phyloP scores from a whole-genome alignment of 306 rosid species.

The Quercus mongolica region DNA sequence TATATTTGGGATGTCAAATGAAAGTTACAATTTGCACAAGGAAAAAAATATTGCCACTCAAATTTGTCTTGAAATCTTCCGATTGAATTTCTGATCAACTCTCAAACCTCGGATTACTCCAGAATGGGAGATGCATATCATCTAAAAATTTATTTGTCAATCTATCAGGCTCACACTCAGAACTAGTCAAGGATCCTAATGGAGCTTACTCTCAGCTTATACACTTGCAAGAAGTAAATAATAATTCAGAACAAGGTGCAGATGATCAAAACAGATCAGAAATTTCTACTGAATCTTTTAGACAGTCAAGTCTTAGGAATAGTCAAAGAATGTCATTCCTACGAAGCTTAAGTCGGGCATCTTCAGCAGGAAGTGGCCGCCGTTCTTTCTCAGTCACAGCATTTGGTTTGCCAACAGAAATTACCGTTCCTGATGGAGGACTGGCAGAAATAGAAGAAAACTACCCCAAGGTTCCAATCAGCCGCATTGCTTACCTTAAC shows the following conservation, averaged over 20 bases:
- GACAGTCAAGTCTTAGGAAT: conserved; percentile 6
- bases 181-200: conserved; percentile 49
- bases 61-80: neutral
- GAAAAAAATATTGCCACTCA: neutral
- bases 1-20: neutral
- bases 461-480: neutral
- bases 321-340: conserved; percentile 15
- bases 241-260: conserved; percentile 3
- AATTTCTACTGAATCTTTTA: neutral
- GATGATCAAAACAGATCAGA: conserved; percentile 3
- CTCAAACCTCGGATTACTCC: neutral
- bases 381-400: conserved; percentile 3
- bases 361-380: conserved; percentile 4
- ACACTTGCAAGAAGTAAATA: conserved; percentile 47
- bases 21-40: neutral
- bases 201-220: conserved; percentile 69
- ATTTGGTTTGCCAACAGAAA: conserved; percentile 17
- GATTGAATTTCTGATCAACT: neutral
- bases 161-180: conserved; percentile 54
- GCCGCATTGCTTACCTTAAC: conserved; percentile 5
- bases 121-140: neutral
- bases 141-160: conserved; percentile 3
- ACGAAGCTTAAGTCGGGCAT: conserved; percentile 17
- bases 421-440: neutral
- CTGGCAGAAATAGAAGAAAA: neutral